A percentile compares a stretch with the other conserved stretches of the same genome.
Conservation (phyloP, 108 stramenopile species). For the Nannochloropsis oceanica region DNA sequence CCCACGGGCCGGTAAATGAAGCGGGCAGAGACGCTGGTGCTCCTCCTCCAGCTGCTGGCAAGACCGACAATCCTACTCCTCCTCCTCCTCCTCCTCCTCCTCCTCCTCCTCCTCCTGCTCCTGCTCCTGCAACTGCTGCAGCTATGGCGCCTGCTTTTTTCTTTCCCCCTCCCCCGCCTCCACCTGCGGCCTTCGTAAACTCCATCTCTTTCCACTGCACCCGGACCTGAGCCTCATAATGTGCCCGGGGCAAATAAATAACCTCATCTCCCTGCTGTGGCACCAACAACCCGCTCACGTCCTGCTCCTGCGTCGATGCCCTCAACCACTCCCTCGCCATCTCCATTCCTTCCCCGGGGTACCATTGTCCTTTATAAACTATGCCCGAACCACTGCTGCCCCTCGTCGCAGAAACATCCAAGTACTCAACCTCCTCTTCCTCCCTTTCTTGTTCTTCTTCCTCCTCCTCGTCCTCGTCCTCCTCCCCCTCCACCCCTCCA, state of each 20-base stretch:
- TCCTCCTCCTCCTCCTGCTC: neutral
- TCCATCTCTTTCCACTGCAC: slow-evolving; percentile 1
- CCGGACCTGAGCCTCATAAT: slow-evolving; percentile 1
- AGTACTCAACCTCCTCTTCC: neutral
- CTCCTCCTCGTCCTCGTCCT: neutral
- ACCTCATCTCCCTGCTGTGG: slow-evolving; percentile 15
- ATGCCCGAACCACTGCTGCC: neutral
- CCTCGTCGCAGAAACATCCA: neutral
- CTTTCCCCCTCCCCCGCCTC: neutral
- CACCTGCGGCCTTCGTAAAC: neutral
- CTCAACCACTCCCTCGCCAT: neutral
- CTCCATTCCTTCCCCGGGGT: neutral
- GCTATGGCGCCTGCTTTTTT: neutral
- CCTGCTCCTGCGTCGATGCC: neutral
- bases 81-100: neutral
- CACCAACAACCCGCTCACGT: neutral
- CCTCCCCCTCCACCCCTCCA: neutral
- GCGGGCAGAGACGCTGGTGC: neutral
- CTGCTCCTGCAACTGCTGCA: too few relatives aligned
- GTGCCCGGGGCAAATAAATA: slow-evolving; percentile 21
- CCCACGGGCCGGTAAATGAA: neutral
- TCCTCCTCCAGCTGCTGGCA: neutral
- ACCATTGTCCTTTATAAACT: neutral
- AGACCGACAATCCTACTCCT: neutral
- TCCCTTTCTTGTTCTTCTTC: neutral